Conservation (phyloP, 192 early-diverging fungal species). For the Thoreauomyces humboldtii region DNA sequence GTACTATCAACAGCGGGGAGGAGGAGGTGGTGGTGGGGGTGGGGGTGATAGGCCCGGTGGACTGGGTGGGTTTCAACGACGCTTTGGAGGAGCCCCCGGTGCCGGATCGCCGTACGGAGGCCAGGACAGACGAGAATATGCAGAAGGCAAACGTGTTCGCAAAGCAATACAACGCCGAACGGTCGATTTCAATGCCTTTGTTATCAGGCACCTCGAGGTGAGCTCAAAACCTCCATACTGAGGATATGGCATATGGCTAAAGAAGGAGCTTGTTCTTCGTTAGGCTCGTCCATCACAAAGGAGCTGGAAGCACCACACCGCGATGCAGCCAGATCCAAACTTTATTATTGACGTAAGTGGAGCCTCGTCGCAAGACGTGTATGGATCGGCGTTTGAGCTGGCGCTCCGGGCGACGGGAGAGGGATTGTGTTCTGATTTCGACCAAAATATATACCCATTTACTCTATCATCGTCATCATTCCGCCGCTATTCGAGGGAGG, state of each 20-base stretch:
- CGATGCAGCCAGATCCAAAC: conserved; percentile 68
- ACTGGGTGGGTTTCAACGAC: no score
- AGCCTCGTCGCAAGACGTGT: no score
- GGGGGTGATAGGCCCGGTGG: background rate
- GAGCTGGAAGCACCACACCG: conserved; percentile 51
- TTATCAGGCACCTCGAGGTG: conserved; percentile 76
- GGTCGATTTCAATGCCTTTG: conserved; percentile 86
- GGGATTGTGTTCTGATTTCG: no score
- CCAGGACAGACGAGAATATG: conserved; percentile 1
- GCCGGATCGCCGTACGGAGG: background rate
- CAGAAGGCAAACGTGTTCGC: conserved; percentile 77
- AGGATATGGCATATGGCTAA: background rate
- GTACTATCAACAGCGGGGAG: no score
- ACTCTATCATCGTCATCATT: no score
- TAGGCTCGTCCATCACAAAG: conserved; percentile 56
- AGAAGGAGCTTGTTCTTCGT: background rate
- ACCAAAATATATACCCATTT: no score
- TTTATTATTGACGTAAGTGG: conserved; percentile 69
- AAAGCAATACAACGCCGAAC: conserved; percentile 90
- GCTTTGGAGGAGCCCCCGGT: background rate
- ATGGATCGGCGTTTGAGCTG: no score
- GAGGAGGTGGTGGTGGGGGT: background rate
- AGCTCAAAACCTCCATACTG: background rate
- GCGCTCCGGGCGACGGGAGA: no score
- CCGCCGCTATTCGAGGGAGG: no score